Evolutionary conservation across 192 early-diverging fungal species (phyloP), one percentile per base, ranked within the genome.

Genomic region (Cladochytrium replicatum): DNA sequence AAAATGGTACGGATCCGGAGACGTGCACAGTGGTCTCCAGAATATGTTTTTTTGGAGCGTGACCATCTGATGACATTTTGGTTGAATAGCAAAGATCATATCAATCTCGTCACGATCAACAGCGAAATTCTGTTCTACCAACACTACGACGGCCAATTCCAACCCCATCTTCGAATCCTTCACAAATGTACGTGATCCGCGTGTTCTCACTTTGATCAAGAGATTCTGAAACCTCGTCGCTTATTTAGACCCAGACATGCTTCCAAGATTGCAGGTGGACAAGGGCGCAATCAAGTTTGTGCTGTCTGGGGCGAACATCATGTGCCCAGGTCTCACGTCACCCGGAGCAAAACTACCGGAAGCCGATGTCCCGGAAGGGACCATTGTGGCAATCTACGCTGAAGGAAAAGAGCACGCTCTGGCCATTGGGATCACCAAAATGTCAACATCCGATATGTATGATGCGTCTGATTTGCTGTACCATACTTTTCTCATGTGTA

Each of bases 251-350:
- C 96, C 96, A 0, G 81, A 83, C 66, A 89, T 94, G 40, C 70
- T 97, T 60, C 91, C 92, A 27, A 69, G 70, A 17, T 66, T 96
- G 42, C 89, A 94, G 54, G 91, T 96, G 22, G 96, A 99, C 60
- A 76, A 83, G 9, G 96, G 96, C 4, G 96, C 96, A 29, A 96
- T 97, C 66, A 97, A 97, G 69, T 95, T 92, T 67, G 86, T 99
- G 3, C 80, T 99, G 5, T 84, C 84, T 7, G 93, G 93, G 1
- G 93, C 93, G 41, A 88, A 94, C 63, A 93, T 99, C 55, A 99
- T 99, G 96, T 96, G 92, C 52, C 96, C 93, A 2, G 96, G 96
- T 25, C 64, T 99, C 61, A 99, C 96, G 11, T 93, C 89, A 28
- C 80, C 83, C 25, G 93, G 93, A 4, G 96, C 87, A 6, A 65